phyloP scores from a whole-genome alignment of 345 rosid genomes.

The Iberis pinnata region DNA sequence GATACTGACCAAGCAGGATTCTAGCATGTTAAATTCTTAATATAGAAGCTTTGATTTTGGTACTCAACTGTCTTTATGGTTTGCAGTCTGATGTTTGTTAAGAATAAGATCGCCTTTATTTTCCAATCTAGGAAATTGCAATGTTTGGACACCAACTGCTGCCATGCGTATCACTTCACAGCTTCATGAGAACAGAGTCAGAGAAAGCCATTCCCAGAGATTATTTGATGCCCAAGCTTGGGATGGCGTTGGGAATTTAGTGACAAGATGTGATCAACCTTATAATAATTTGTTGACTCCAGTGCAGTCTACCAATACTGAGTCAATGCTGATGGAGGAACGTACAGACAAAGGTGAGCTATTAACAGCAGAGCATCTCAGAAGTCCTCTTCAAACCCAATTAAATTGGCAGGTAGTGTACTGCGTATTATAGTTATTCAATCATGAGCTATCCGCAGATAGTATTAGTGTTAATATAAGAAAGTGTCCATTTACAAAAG shows the following conservation, averaged over 20 bases:
- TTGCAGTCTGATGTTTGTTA: conserved; percentile 11
- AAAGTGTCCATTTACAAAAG: conserved; percentile 1
- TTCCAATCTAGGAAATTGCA: conserved; percentile 35
- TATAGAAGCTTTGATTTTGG: conserved; percentile 31
- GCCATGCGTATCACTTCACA: conserved; percentile 30
- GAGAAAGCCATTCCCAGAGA: conserved; percentile 42
- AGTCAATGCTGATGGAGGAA: conserved; percentile 29
- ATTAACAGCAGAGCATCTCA: conserved; percentile 31
- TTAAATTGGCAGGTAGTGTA: conserved; percentile 62
- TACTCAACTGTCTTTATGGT: conserved; percentile 18
- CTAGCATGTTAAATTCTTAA: conserved; percentile 25
- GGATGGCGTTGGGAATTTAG: conserved; percentile 51
- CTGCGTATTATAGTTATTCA: background rate
- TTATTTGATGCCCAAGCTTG: conserved; percentile 50
- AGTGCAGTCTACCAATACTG: conserved; percentile 30
- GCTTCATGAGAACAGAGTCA: conserved; percentile 32
- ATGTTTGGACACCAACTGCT: conserved; percentile 34
- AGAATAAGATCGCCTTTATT: conserved; percentile 17
- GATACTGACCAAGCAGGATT: conserved; percentile 28
- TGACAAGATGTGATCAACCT: conserved; percentile 33
- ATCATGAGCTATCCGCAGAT: background rate
- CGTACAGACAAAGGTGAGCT: conserved; percentile 30
- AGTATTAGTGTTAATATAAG: background rate
- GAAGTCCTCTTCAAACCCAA: conserved; percentile 40
- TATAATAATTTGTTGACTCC: conserved; percentile 30